Evolutionary conservation across 202 grass and related monocot species (phyloP), one percentile per base, ranked within the genome.

Genomic region (Sporobolus alterniflorus): DNA sequence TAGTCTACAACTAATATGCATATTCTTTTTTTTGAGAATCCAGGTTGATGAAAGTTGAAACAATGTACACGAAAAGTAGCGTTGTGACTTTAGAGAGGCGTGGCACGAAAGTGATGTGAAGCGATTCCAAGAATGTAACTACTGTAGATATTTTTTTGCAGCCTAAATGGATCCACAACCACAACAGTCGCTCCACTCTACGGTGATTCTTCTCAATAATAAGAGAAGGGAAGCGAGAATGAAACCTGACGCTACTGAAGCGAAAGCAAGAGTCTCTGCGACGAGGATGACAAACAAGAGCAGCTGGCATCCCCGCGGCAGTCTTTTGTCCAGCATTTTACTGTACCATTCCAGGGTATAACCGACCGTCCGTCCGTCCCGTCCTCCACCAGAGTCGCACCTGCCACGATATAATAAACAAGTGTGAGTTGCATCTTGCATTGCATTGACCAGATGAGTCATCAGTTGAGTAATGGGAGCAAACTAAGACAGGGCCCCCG

Each of bases 291-390:
- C 17, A 20, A 96, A 22, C 32, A 93, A 62, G 12, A 93, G 33
- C 54, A 85, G 8, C n/a, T n/a, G n/a, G 67, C 64, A 83, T 69
- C 85, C 81, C 73, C 86, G 87, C 68, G 83, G 47, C 68, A 85
- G 47, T 91, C 63, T 89, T 87, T 74, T 83, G 50, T 24, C 26
- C 86, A 85, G 21, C 94, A 90, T 87, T 62, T 42, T 64, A 49
- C 67, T 33, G 1, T 34, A 41, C 65, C 20, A 2, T 43, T 49
- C 64, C 24, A 7, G 48, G 3, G 15, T 44, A 69, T n/a, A 16
- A 9, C 51, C 31, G 30, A 11, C 68, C 20, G 21, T 83, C n/a
- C n/a, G n/a, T n/a, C n/a, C n/a, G n/a, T n/a, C n/a, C n/a, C n/a
- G 20, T 68, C 40, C 21, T 83, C 28, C 47, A 8, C 34, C 2